Percentiles rank a stretch among this genome's conserved stretches.
Evolutionary conservation across 2,329 filamentous ascomycete genomes (phyloP).

Genomic region (Dryadomyces quercus-mongolicae): DNA sequence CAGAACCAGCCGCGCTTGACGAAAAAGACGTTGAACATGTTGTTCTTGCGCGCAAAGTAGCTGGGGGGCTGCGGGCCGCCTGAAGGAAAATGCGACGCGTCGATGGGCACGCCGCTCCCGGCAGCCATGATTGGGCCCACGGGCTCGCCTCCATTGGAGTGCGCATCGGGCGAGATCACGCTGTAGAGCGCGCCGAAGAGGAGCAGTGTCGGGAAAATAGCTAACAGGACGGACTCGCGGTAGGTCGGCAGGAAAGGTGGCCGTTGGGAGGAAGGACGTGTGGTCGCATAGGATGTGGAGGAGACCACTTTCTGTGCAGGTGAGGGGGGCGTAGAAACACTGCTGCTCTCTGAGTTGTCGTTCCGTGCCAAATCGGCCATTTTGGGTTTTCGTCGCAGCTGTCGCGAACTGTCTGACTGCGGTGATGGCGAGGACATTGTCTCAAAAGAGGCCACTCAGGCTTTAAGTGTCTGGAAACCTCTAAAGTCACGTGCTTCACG

Average conservation of each 20-base stretch:
- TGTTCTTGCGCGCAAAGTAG: constrained; percentile 91
- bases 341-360: neutral
- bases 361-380: constrained; percentile 3
- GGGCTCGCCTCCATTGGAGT: constrained; percentile 49
- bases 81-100: constrained; percentile 21
- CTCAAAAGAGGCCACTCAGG: neutral
- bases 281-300: neutral
- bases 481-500: neutral
- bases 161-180: constrained; percentile 60
- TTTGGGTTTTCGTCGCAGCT: constrained; percentile 6
- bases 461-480: no score
- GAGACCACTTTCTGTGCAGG: constrained; percentile 7
- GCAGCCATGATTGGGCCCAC: constrained; percentile 36
- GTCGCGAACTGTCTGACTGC: neutral
- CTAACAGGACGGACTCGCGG: constrained; percentile 52
- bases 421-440: constrained; percentile 4
- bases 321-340: neutral
- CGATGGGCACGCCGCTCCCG: neutral
- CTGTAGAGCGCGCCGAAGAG: constrained; percentile 74
- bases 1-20: constrained; percentile 95
- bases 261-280: constrained; percentile 23
- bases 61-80: constrained; percentile 44
- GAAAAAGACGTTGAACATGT: constrained; percentile 84
- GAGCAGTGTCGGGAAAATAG: constrained; percentile 66
- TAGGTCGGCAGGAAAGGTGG: constrained; percentile 56